These are phyloP conservation scores for Lantana camara DNA, from an alignment of 257 asterid genomes.

Conservation along the genomic window DNA sequence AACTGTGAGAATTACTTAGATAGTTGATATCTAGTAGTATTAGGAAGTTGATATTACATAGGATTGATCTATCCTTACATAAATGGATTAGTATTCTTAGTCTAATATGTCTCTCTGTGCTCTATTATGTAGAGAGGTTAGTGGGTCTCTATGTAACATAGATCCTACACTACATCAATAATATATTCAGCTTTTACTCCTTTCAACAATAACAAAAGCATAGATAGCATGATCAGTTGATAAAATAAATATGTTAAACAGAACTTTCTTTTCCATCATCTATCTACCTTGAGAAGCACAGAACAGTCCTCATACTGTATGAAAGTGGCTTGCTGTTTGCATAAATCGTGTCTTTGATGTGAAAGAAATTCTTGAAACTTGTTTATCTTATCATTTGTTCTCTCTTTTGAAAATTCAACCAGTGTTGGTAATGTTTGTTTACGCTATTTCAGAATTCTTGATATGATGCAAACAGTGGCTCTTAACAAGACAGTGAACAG, in stretches of 20 bases:
- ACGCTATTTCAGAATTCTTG: constrained; percentile 71
- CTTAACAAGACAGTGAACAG: constrained; percentile 74
- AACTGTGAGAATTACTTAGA: too few species aligned
- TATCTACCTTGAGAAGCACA: background rate
- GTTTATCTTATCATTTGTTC: constrained; percentile 1
- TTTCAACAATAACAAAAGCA: too few species aligned
- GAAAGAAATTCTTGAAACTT: background rate
- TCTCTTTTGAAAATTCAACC: background rate
- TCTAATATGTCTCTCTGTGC: too few species aligned
- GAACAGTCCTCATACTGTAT: background rate
- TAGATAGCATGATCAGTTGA: background rate
- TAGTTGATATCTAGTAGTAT: too few species aligned
- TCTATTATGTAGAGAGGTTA: too few species aligned
- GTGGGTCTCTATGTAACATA: too few species aligned
- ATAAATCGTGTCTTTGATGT: background rate
- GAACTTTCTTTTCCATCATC: background rate
- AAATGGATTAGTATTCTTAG: too few species aligned
- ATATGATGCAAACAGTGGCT: constrained; percentile 90
- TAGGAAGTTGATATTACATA: too few species aligned
- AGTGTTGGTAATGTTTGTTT: constrained; percentile 21
- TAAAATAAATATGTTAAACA: background rate
- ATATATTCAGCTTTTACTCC: too few species aligned
- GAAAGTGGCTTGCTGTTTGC: background rate
- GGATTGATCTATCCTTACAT: too few species aligned
- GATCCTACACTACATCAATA: too few species aligned